Evolutionary conservation across 2,329 filamentous ascomycete species (phyloP).

Genomic region (Fusarium sp.): DNA sequence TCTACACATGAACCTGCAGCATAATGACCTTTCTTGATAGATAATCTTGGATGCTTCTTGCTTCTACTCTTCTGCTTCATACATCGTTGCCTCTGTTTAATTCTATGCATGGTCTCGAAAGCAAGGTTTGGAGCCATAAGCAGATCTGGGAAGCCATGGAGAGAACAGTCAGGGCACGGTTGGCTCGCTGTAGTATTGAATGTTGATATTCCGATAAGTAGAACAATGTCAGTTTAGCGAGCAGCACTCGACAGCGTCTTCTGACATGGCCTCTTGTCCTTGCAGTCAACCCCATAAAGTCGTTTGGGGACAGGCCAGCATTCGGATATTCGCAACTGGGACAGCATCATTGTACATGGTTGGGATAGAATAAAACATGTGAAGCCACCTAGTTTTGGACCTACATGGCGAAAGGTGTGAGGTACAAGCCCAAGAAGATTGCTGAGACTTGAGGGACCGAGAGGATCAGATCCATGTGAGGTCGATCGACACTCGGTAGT

Average conservation of each 20-base stretch:
- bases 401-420: constrained; percentile 31
- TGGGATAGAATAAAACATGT: neutral
- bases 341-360: neutral
- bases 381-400: constrained; percentile 16
- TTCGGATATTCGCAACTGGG: no score
- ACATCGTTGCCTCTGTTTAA: no score
- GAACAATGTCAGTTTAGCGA: neutral
- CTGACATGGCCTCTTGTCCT: no score
- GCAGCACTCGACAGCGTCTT: neutral
- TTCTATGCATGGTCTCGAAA: no score
- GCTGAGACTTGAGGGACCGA: neutral
- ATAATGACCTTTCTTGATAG: no score
- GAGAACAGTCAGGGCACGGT: neutral
- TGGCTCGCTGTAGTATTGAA: no score
- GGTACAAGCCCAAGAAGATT: neutral
- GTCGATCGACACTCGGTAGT: neutral
- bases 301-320: neutral
- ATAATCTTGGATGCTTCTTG: no score
- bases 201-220: neutral
- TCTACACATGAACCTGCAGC: no score
- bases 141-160: constrained; percentile 4
- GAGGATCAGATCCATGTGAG: constrained; percentile 1
- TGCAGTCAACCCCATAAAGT: neutral
- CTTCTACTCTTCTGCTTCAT: no score
- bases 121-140: neutral